Evolutionary conservation across 352 stramenopile genomes (phyloP).

Genomic region (Phytophthora meadii): DNA sequence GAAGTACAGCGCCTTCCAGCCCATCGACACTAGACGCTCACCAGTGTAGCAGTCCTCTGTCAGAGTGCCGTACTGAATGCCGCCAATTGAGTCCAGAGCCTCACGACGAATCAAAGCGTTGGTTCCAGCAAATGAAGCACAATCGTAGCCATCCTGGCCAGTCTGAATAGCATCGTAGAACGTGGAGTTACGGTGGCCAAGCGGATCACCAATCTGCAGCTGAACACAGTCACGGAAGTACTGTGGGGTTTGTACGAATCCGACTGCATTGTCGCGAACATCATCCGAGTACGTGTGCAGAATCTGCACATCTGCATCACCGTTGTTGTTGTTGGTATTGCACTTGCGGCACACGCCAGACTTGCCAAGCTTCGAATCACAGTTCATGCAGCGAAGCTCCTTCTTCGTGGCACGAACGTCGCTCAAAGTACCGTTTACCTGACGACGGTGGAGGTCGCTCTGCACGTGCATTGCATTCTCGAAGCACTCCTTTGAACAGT

Average conservation of each 20-base stretch:
- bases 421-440: constrained; percentile 83
- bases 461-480: constrained; percentile 84
- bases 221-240: constrained; percentile 89
- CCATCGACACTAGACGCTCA: constrained; percentile 77
- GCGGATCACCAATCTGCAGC: constrained; percentile 82
- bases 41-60: constrained; percentile 88
- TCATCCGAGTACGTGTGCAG: constrained; percentile 86
- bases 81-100: constrained; percentile 84
- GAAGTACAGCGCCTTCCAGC: constrained; percentile 89
- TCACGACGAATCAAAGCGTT: constrained; percentile 86
- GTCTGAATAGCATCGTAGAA: constrained; percentile 90
- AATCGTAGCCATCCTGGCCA: constrained; percentile 86
- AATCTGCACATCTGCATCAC: constrained; percentile 56
- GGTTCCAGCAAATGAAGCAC: constrained; percentile 78
- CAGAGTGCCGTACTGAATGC: constrained; percentile 86
- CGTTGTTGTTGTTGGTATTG: constrained; percentile 65
- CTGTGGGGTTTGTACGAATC: constrained; percentile 84
- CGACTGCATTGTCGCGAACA: constrained; percentile 80
- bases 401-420: constrained; percentile 79
- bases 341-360: constrained; percentile 81
- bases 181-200: constrained; percentile 81
- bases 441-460: constrained; percentile 78
- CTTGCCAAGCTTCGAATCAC: constrained; percentile 76
- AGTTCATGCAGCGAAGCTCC: constrained; percentile 78
- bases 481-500: constrained; percentile 90